Conservation (phyloP, 1,139 yeast species). For the Protomyces pachydermus region DNA sequence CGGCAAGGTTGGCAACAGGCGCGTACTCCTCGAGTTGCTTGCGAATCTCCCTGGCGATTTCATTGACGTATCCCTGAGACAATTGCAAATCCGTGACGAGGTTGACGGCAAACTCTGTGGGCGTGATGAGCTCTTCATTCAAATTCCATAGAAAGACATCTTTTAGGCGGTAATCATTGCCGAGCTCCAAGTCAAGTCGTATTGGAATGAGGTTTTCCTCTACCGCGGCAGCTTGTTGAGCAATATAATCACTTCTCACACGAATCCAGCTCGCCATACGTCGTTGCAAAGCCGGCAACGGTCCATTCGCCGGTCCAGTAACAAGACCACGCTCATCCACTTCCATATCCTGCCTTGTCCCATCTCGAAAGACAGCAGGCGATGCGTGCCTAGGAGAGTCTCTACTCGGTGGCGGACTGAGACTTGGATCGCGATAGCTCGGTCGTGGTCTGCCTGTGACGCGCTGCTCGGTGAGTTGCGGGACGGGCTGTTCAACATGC, state of each 20-base stretch:
- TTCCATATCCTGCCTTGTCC: constrained; percentile 10
- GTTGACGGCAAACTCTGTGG: constrained; percentile 74
- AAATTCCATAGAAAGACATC: constrained; percentile 91
- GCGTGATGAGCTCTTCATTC: constrained; percentile 62
- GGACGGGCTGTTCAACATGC: constrained; percentile 15
- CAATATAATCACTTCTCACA: constrained; percentile 18
- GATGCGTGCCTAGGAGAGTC: constrained; percentile 3
- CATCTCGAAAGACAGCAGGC: background rate
- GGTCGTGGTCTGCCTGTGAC: constrained; percentile 16
- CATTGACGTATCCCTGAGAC: constrained; percentile 56
- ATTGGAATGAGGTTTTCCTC: constrained; percentile 64
- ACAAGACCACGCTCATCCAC: constrained; percentile 26
- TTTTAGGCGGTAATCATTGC: constrained; percentile 50
- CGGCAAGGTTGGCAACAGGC: constrained; percentile 57
- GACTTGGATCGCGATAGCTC: constrained; percentile 15
- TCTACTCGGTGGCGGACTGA: background rate
- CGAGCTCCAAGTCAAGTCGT: constrained; percentile 60
- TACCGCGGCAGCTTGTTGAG: constrained; percentile 7
- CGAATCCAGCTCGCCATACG: constrained; percentile 23
- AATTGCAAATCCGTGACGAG: constrained; percentile 80
- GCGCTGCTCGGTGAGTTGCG: background rate
- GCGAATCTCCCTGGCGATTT: constrained; percentile 64
- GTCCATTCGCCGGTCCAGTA: background rate
- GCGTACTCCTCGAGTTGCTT: constrained; percentile 77
- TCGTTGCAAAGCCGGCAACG: constrained; percentile 7